Percentiles rank a stretch among this genome's conserved stretches.
These are phyloP conservation scores for Saccharomyces hybrid DNA, from an alignment of 1,139 yeast species.

Conservation along the genomic window DNA sequence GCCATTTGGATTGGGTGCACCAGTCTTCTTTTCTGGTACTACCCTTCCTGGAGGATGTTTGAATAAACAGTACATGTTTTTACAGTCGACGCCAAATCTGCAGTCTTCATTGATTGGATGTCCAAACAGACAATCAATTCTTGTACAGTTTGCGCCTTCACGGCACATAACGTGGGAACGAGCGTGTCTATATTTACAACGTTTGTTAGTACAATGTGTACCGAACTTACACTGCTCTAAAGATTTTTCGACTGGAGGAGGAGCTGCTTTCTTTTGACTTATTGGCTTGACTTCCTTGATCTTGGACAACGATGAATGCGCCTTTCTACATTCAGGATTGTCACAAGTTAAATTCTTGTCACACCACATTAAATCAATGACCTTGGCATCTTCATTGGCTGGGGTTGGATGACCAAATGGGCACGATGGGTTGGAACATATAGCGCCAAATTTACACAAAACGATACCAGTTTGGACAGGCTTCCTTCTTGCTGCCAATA, in stretches of 20 bases:
- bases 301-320: conserved; percentile 65
- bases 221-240: conserved; percentile 82
- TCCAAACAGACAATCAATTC: conserved; percentile 72
- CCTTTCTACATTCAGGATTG: conserved; percentile 54
- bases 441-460: conserved; percentile 65
- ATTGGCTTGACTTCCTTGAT: conserved; percentile 31
- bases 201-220: conserved; percentile 60
- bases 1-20: not conserved
- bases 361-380: conserved; percentile 69
- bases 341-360: conserved; percentile 56
- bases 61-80: conserved; percentile 59
- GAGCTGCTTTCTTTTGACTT: conserved; percentile 12
- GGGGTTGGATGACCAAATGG: conserved; percentile 92
- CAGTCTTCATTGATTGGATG: conserved; percentile 78
- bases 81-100: conserved; percentile 69
- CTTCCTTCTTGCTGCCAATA: conserved; percentile 30
- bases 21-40: conserved; percentile 16
- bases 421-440: conserved; percentile 70
- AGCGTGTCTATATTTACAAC: conserved; percentile 83
- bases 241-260: conserved; percentile 38
- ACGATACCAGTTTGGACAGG: conserved; percentile 41
- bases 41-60: conserved; percentile 72
- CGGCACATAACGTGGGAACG: conserved; percentile 65
- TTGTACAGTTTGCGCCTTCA: conserved; percentile 66
- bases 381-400: conserved; percentile 64